phyloP scores from a whole-genome alignment of 2,329 filamentous ascomycete species.

The Paecilomyces variotii region DNA sequence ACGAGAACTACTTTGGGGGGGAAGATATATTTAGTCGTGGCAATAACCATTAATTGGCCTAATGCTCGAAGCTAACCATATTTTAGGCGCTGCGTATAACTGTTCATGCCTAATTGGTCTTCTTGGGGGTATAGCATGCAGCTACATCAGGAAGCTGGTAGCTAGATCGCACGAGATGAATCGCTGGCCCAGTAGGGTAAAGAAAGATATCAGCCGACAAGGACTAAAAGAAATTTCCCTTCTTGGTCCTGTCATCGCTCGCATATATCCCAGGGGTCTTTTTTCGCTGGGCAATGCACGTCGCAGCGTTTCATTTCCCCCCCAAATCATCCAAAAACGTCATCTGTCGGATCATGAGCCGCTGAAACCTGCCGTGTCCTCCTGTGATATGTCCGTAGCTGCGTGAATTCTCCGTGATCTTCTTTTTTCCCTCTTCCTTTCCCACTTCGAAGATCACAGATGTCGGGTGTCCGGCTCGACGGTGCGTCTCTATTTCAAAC shows the following conservation, averaged over 20 bases:
- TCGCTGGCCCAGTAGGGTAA: background rate
- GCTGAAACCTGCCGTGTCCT: background rate
- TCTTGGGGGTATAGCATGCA: background rate
- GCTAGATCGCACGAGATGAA: background rate
- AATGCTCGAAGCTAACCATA: background rate
- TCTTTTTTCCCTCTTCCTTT: background rate
- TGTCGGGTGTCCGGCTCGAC: background rate
- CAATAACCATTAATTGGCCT: background rate
- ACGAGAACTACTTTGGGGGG: background rate
- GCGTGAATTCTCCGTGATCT: background rate
- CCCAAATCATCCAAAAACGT: background rate
- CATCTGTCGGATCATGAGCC: background rate
- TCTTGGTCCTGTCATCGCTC: background rate
- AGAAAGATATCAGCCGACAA: background rate
- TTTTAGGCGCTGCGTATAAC: background rate
- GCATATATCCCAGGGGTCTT: background rate
- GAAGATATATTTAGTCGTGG: background rate
- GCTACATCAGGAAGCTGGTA: background rate
- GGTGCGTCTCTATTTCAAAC: constrained; percentile 21
- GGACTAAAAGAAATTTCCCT: background rate
- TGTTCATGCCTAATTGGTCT: background rate
- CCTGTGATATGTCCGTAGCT: background rate
- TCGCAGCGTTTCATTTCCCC: background rate
- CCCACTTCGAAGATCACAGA: background rate
- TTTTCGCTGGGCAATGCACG: background rate